These are phyloP conservation scores for Xylaria sp. DNA, from an alignment of 2,329 filamentous ascomycete genomes.

Conservation along the genomic window DNA sequence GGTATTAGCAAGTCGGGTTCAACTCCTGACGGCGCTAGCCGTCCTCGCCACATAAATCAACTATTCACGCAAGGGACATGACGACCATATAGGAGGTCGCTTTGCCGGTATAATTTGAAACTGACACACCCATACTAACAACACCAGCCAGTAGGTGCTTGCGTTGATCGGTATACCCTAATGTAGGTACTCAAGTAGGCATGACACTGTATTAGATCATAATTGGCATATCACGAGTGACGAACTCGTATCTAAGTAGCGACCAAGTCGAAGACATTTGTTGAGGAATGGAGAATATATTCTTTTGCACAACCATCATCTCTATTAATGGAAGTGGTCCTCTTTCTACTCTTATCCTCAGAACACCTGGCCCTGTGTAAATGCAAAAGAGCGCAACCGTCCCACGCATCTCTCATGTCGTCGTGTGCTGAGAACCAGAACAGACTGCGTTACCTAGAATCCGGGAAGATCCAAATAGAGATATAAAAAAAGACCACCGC, in stretches of 20 bases:
- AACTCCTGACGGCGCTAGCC: too few species aligned
- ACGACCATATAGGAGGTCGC: too few species aligned
- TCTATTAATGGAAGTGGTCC: slow-evolving; percentile 7
- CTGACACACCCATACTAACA: too few species aligned
- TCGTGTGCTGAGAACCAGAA: slow-evolving; percentile 22
- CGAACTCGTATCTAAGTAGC: background rate
- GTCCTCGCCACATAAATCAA: too few species aligned
- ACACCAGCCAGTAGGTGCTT: too few species aligned
- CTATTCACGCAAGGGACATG: too few species aligned
- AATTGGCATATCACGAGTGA: background rate
- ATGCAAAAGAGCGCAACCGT: slow-evolving; percentile 27
- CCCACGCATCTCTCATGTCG: slow-evolving; percentile 27
- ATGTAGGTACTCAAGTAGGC: too few species aligned
- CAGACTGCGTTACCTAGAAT: slow-evolving; percentile 2
- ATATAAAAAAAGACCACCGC: slow-evolving; percentile 12
- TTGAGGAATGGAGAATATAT: slow-evolving; percentile 19
- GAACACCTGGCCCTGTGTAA: slow-evolving; percentile 26
- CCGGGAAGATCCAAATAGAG: background rate
- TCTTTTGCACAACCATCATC: slow-evolving; percentile 21
- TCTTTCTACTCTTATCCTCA: slow-evolving; percentile 25
- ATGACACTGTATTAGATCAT: background rate
- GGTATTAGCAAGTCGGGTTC: too few species aligned
- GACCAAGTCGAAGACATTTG: background rate
- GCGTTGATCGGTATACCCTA: too few species aligned
- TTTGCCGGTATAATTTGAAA: too few species aligned